Percentiles rank a stretch among this genome's conserved stretches.
Evolutionary conservation across 441 rosid genomes (phyloP).

Genomic region (Gossypium schwendimanii): DNA sequence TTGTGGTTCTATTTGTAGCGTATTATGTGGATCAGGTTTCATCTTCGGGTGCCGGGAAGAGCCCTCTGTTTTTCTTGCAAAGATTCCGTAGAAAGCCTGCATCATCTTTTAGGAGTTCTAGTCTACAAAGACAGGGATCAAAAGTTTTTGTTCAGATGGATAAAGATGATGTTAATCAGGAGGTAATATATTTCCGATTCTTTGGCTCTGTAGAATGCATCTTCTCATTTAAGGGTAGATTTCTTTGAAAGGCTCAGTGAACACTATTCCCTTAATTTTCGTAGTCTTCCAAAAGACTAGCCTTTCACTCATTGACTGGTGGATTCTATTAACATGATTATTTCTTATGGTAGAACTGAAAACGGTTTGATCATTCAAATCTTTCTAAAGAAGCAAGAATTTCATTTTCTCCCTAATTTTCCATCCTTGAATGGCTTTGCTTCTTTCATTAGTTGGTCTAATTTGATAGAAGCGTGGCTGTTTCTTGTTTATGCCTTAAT

Average conservation of each 20-base stretch:
- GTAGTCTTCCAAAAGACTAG: neutral
- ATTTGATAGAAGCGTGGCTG: neutral
- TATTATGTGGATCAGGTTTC: constrained; percentile 63
- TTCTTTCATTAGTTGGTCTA: neutral
- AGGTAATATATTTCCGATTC: constrained; percentile 44
- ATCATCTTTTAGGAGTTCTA: constrained; percentile 41
- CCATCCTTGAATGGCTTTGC: neutral
- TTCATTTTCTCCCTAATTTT: neutral
- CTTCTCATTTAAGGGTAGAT: neutral
- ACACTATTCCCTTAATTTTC: neutral
- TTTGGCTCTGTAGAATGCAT: constrained; percentile 2
- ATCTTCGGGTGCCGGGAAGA: constrained; percentile 53
- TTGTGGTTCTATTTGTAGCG: constrained; percentile 49
- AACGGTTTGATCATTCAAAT: neutral
- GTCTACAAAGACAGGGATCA: constrained; percentile 50
- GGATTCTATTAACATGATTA: constrained; percentile 1
- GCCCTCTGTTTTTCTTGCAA: constrained; percentile 51
- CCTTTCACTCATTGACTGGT: neutral
- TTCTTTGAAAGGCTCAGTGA: neutral
- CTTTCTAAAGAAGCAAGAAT: neutral
- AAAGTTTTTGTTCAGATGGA: constrained; percentile 67
- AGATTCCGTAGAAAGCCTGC: constrained; percentile 35
- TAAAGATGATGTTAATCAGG: constrained; percentile 72
- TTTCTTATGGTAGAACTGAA: neutral
- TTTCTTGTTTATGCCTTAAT: neutral